Evolutionary conservation across 768 basidiomycete species (phyloP).

Genomic region (Pisolithus orientalis): DNA sequence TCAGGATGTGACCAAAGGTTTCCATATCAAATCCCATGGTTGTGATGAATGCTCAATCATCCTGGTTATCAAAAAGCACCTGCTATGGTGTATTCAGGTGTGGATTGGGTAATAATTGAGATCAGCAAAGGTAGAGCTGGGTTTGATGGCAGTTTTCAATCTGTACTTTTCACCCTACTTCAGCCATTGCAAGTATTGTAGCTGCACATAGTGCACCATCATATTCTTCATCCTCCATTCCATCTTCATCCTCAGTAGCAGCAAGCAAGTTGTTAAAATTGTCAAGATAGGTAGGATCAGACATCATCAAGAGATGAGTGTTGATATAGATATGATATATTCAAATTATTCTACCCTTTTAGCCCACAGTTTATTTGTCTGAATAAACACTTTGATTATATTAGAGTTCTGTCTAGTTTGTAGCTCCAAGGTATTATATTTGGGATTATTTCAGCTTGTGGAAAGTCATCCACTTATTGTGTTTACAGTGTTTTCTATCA

Average conservation of each 20-base stretch:
- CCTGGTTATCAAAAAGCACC: slow-evolving; percentile 20
- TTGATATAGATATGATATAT: not conserved
- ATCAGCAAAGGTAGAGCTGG: not conserved
- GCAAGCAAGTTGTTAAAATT: not conserved
- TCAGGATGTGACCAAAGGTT: slow-evolving; percentile 31
- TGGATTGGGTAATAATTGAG: slow-evolving; percentile 28
- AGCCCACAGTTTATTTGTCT: too few species aligned
- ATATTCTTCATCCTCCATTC: not conserved
- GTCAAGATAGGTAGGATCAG: not conserved
- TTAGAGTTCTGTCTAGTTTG: too few species aligned
- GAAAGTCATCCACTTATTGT: too few species aligned
- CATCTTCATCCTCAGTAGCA: not conserved
- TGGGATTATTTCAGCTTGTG: too few species aligned
- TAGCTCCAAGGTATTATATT: too few species aligned
- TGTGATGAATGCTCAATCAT: slow-evolving; percentile 37
- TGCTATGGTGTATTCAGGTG: slow-evolving; percentile 32
- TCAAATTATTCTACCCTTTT: not conserved
- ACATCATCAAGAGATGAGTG: not conserved
- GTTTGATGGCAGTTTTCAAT: not conserved
- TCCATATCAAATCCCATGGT: slow-evolving; percentile 38
- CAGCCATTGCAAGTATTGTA: not conserved
- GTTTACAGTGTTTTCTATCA: too few species aligned
- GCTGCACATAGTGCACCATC: not conserved
- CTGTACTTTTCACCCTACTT: not conserved
- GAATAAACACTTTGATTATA: too few species aligned